Base-by-base conservation (phyloP, 345 rosid species). In the Pseudoturritis turrita region DNA sequence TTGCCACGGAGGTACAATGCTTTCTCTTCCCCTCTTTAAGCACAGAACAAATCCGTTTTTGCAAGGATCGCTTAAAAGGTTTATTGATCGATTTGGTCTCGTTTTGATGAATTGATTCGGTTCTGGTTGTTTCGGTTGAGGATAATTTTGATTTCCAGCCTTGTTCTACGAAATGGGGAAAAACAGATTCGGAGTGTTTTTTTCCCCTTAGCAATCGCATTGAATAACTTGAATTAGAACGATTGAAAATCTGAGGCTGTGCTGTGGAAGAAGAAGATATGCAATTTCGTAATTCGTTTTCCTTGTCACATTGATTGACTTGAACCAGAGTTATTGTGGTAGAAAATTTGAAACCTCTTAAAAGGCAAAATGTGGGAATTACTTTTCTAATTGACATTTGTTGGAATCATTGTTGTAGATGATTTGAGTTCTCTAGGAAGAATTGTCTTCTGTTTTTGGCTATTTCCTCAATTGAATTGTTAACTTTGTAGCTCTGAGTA, bases 1-100 rank as follows among this genome's bases (percentile, higher is more conserved):
- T 83, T 94, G 98, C 83, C 96, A 94, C 79, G 72, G 88, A 84
- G 96, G 97, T 94, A 77, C 36, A 1, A 28, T 54, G n/a, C 46
- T 50, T 47, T 57, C 41, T 43, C 8, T 12, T 18, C 35, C 31
- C 7, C 14, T 56, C 52, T 29, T 26, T 61, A 40, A n/a, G n/a
- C 22, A 0, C 25, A 35, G 43, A 74, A 59, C 45, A 4, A 56
- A 8, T 18, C 47, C 39, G 28, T 51, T 50, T n/a, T 59, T 10
- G 0, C 31, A 33, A 51, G 28, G 26, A 28, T 39, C 12, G n/a
- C 0, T 58, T 57, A 26, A 10, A 17, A n/a, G 19, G n/a, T 33
- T 66, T 74, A 15, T 59, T 8, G 35, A 61, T 61, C 23, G 66
- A 47, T 28, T 47, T 54, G 21, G 28, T 35, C 31, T 60, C 10